Evolutionary conservation across 768 basidiomycete genomes (phyloP), one percentile per base, ranked within the genome.

Genomic region (Kondoa subrosea): DNA sequence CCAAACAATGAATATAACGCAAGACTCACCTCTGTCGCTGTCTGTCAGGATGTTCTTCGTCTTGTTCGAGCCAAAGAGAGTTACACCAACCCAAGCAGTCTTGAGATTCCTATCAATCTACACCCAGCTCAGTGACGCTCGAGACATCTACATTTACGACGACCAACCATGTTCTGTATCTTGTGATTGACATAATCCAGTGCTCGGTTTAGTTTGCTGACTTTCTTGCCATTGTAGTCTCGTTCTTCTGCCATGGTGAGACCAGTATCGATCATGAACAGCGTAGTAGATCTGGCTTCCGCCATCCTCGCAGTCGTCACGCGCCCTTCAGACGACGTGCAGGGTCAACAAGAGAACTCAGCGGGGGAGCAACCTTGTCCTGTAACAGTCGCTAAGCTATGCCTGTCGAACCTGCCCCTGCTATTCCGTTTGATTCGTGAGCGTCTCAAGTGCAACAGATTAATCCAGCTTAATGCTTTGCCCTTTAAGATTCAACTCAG

Each of bases 81-180:
- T 82, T 31, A 96, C 83, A n/a, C 90, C 89, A 75, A 90, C 89
- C 74, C 89, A 85, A 74, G 93, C 92, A 12, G 92, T 96, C 80
- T 93, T 95, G 56, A 92, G 82, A 16, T 86, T 88, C 71, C 87
- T 84, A 75, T 85, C 91, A 71, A 96, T 91, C 92, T 97, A 67
- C 1, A 8, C 40, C n/a, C n/a, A n/a, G n/a, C n/a, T n/a, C n/a
- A n/a, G n/a, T n/a, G n/a, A n/a, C n/a, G n/a, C n/a, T n/a, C n/a
- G n/a, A n/a, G 40, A 50, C 40, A 50, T 21, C 40, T 8, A 21
- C 21, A 50, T 21, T 50, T 50, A 50, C 40, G 21, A 21, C 21
- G 40, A 50, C 40, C 8, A 50, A 50, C 40, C 40, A 50, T 50
- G 40, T 50, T 50, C 40, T 50, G 40, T 21, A 50, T 8, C 40